Evolutionary conservation across 164 flowering plant species (phyloP).

Genomic region (Buxus sempervirens): DNA sequence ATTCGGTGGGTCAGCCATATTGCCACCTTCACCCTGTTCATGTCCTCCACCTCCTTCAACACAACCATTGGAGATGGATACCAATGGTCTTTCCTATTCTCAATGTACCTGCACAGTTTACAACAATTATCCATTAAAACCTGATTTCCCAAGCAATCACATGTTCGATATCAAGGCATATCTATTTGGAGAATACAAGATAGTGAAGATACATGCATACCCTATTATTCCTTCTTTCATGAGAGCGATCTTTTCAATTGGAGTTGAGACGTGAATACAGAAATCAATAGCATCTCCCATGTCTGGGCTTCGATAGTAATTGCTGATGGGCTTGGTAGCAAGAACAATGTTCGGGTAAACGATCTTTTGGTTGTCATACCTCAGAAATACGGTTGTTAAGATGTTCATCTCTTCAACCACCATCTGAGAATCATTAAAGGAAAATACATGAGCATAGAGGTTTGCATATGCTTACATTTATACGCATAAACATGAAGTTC

Average conservation of each 20-base stretch:
- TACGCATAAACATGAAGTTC: neutral
- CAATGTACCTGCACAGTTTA: conserved; percentile 37
- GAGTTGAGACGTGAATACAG: conserved; percentile 50
- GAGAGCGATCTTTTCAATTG: conserved; percentile 47
- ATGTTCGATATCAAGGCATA: neutral
- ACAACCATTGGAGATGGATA: conserved; percentile 35
- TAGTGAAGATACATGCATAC: too few species aligned
- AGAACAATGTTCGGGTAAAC: conserved; percentile 44
- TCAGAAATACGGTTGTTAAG: conserved; percentile 55
- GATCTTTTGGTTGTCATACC: conserved; percentile 54
- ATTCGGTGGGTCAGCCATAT: conserved; percentile 52
- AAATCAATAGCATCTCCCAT: conserved; percentile 71
- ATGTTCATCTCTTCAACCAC: conserved; percentile 83
- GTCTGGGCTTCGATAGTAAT: conserved; percentile 65
- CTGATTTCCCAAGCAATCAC: neutral
- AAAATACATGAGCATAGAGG: neutral
- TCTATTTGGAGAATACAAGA: too few species aligned
- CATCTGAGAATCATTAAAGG: conserved; percentile 28
- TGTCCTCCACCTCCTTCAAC: conserved; percentile 36
- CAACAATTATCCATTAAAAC: neutral
- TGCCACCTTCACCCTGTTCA: conserved; percentile 32
- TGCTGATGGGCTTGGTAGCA: conserved; percentile 41
- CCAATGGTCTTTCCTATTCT: conserved; percentile 61
- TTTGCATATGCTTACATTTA: neutral
- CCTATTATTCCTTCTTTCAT: conserved; percentile 44